phyloP scores from a whole-genome alignment of 176 grass and related monocot genomes.

The Aegilops umbellulata region DNA sequence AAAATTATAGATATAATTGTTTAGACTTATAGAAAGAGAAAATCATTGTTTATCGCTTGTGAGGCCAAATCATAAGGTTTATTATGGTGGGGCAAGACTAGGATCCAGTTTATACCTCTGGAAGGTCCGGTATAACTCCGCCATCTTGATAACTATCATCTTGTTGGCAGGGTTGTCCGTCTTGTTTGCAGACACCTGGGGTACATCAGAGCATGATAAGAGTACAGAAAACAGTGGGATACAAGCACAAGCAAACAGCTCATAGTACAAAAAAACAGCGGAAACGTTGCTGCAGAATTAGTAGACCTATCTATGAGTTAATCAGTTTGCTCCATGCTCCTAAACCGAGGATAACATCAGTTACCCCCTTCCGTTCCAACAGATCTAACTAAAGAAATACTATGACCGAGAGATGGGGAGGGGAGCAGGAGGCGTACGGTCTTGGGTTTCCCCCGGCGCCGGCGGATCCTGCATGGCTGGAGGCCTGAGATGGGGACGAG shows the following conservation, averaged over 20 bases:
- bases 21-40: too few species aligned
- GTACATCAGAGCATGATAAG: not conserved
- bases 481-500: too few species aligned
- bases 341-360: too few species aligned
- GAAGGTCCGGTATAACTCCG: not conserved
- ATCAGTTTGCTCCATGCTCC: not conserved
- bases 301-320: not conserved
- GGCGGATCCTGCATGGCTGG: too few species aligned
- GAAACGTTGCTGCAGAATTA: not conserved
- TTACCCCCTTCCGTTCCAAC: too few species aligned
- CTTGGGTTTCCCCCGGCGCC: not conserved
- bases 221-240: not conserved
- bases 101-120: not conserved
- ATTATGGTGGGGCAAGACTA: too few species aligned
- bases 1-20: too few species aligned
- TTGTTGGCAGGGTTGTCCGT: not conserved
- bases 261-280: too few species aligned
- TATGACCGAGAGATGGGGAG: too few species aligned
- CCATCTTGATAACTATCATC: not conserved
- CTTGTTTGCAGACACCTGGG: not conserved
- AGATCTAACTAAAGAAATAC: too few species aligned
- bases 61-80: too few species aligned
- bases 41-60: too few species aligned
- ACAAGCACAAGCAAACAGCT: not conserved
- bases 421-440: not conserved